Evolutionary conservation across 495 filamentous ascomycete species (phyloP).

Genomic region (Xylaria cubensis): DNA sequence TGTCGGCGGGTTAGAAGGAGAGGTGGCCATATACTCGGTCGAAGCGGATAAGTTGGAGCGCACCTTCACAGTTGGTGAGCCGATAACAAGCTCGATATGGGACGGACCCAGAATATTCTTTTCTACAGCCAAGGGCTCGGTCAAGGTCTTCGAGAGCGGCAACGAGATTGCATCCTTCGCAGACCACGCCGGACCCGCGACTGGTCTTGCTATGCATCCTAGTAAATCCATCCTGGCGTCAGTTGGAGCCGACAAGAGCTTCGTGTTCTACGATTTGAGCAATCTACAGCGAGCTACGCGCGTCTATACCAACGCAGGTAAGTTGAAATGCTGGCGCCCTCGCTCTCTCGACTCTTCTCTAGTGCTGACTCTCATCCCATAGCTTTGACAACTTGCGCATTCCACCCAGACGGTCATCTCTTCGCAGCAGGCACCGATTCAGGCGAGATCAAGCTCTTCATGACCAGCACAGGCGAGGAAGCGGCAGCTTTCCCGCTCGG

Average conservation of each 20-base stretch:
- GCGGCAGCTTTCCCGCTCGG: conserved; percentile 74
- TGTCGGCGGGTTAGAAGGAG: conserved; percentile 78
- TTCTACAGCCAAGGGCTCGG: conserved; percentile 74
- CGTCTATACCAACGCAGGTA: conserved; percentile 83
- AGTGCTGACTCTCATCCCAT: conserved; percentile 44
- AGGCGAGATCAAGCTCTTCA: conserved; percentile 84
- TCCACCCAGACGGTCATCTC: conserved; percentile 97
- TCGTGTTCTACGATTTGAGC: conserved; percentile 84
- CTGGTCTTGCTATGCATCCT: conserved; percentile 80
- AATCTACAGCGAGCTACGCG: conserved; percentile 71
- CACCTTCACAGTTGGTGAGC: conserved; percentile 67
- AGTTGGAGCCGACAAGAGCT: conserved; percentile 90
- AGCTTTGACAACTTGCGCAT: conserved; percentile 80
- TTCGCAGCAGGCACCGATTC: conserved; percentile 79
- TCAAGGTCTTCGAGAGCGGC: conserved; percentile 79
- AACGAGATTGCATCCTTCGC: conserved; percentile 67
- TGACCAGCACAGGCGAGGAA: conserved; percentile 73
- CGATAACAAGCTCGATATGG: conserved; percentile 83
- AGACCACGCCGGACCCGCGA: conserved; percentile 81
- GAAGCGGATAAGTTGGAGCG: conserved; percentile 71
- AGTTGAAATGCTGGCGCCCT: conserved; percentile 41
- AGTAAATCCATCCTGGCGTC: conserved; percentile 85
- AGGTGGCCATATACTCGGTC: conserved; percentile 80
- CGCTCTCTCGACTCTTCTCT: not conserved
- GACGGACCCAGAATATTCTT: conserved; percentile 72